Base-by-base conservation (phyloP, 2,329 filamentous ascomycete species). In the Whalleya microplaca region DNA sequence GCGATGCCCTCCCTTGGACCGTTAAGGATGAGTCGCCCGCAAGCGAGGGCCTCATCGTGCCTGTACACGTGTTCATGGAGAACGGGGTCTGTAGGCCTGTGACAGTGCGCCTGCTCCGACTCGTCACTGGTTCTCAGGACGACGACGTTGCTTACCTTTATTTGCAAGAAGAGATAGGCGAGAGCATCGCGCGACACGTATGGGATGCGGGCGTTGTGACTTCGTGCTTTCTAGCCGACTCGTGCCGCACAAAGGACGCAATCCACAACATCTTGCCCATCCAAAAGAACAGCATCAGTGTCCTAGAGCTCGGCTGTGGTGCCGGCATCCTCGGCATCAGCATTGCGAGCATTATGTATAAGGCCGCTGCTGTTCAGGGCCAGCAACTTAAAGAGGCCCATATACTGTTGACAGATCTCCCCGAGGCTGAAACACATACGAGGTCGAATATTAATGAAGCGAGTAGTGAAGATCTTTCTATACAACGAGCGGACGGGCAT, bases 171-270 rank as follows among this genome's bases (percentile, higher is more conserved):
- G 81, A 84, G 50, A 78, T 85, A 9, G 83, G 82, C 14, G 82
- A 85, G 69, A 84, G 81, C 64, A 85, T 86, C 52, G 82, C 83
- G 0, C 77, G 83, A 2, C 83, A 85, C 57, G 74, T 85, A 5
- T 86, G 83, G 83, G 83, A 86, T 50, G 82, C 77, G 1, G 83
- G 83, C 0, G 71, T 85, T 9, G 72, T 81, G 5, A 76, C 78
- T 1, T 70, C 76, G 1, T 66, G 52, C 23, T 64, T 75, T 10
- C 46, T 80, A 10, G 71, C 70, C 1, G 67, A 69, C 20, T 53
- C 58, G 0, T 66, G 64, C 21, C 55, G 53, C 3, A 56, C 45
- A 8, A 21, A 40, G 7, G 51, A 59, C 8, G 49, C 4, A 19
- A 63, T 64, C 19, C 44, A 55, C 12, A 45, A 58, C 1, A 10